Evolutionary conservation across 139 green algal species (phyloP).

Genomic region (Micractinium conductrix): DNA sequence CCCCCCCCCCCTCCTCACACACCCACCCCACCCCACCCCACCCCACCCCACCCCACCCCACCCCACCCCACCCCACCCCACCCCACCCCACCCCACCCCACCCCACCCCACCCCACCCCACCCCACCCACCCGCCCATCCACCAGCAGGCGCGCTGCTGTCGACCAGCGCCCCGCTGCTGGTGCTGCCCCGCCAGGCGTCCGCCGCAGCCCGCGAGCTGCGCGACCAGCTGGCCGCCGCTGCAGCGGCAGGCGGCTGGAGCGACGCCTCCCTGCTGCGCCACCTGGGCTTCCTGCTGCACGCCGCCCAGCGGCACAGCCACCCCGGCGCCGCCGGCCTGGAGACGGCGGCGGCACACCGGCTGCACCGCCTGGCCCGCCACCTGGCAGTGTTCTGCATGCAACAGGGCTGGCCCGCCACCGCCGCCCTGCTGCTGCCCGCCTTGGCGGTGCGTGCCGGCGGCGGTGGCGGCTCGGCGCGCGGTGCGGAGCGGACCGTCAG

Average conservation of each 20-base stretch:
- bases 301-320: neutral
- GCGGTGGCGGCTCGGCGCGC: neutral
- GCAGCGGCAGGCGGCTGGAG: neutral
- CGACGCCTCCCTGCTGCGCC: neutral
- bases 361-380: neutral
- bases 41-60: too few species aligned
- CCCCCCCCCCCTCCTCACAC: too few species aligned
- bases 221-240: neutral
- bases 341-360: neutral
- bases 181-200: neutral
- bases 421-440: neutral
- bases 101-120: too few species aligned
- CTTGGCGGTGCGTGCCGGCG: neutral
- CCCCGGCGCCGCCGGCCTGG: neutral
- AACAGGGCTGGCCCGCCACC: neutral
- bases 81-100: too few species aligned
- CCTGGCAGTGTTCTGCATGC: neutral
- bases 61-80: too few species aligned
- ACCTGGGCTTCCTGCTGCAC: conserved; percentile 14
- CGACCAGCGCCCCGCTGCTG: neutral
- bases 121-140: too few species aligned
- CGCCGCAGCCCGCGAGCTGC: neutral
- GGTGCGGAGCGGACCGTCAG: neutral
- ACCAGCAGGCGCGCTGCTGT: neutral
- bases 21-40: too few species aligned